A percentile compares a stretch with the other conserved stretches of the same genome.
Conservation (phyloP, 2,329 filamentous ascomycete genomes). For the Cladosporium sp. region DNA sequence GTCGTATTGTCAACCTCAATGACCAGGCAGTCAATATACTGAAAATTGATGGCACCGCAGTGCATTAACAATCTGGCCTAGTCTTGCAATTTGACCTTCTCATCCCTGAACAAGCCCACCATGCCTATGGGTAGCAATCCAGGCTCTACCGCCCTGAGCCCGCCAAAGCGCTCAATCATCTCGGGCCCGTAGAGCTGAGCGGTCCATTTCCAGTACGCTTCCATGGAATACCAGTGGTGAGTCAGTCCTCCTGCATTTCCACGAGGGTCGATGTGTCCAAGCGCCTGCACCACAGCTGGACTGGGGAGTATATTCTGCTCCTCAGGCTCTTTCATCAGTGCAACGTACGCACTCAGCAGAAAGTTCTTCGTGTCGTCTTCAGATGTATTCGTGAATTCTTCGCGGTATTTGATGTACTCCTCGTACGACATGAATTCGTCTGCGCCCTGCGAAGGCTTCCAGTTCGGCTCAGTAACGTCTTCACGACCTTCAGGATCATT, state of each 20-base stretch:
- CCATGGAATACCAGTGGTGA: conserved; percentile 12
- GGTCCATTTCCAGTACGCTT: conserved; percentile 48
- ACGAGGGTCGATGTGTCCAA: not conserved
- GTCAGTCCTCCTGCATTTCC: conserved; percentile 21
- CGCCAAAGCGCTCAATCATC: conserved; percentile 23
- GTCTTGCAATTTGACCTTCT: conserved; percentile 27
- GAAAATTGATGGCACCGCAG: too few species aligned
- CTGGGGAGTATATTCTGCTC: not conserved
- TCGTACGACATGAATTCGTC: conserved; percentile 41
- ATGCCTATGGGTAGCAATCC: conserved; percentile 25
- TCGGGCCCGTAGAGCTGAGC: conserved; percentile 24
- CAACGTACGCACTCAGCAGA: conserved; percentile 27
- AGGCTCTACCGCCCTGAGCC: conserved; percentile 24
- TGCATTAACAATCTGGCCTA: too few species aligned
- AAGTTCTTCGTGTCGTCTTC: not conserved
- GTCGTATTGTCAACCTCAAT: too few species aligned
- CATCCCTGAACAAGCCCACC: conserved; percentile 23
- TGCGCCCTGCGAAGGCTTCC: conserved; percentile 33
- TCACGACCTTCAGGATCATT: conserved; percentile 29
- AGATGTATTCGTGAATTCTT: conserved; percentile 30
- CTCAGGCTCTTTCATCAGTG: conserved; percentile 22
- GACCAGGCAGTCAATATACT: too few species aligned
- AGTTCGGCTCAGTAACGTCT: conserved; percentile 27
- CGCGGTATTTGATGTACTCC: conserved; percentile 42
- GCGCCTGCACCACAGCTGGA: not conserved